Conservation (phyloP, 2,329 filamentous ascomycete species). For the Exophiala sp. region DNA sequence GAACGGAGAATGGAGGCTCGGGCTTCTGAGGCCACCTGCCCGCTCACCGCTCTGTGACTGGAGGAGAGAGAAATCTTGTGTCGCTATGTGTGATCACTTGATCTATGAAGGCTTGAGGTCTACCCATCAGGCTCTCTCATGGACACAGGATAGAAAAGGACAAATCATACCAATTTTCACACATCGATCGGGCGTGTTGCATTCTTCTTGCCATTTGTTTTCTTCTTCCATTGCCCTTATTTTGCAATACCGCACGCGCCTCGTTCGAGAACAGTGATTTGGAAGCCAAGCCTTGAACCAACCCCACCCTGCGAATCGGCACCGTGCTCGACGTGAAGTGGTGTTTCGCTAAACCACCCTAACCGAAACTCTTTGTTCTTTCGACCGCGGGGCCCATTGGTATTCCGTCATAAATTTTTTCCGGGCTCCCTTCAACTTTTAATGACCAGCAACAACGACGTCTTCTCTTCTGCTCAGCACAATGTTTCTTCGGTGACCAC, state of each 20-base stretch:
- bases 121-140: conserved; percentile 2
- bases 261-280: no score
- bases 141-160: conserved; percentile 1
- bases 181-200: background rate
- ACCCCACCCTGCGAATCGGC: background rate
- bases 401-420: conserved; percentile 1
- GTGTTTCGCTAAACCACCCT: background rate
- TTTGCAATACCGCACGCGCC: no score
- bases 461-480: conserved; percentile 16
- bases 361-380: background rate
- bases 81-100: conserved; percentile 8
- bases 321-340: no score
- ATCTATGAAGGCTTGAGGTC: conserved; percentile 6
- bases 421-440: background rate
- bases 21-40: background rate
- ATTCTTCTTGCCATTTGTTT: background rate
- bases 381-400: background rate
- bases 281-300: background rate
- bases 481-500: conserved; percentile 24
- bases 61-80: conserved; percentile 6
- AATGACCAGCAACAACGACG: conserved; percentile 7
- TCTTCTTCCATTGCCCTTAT: background rate
- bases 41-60: conserved; percentile 2
- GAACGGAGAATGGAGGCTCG: background rate
- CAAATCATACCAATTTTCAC: background rate